Conservation (phyloP, 805 yeast genomes). For the Candida odintsovae region DNA sequence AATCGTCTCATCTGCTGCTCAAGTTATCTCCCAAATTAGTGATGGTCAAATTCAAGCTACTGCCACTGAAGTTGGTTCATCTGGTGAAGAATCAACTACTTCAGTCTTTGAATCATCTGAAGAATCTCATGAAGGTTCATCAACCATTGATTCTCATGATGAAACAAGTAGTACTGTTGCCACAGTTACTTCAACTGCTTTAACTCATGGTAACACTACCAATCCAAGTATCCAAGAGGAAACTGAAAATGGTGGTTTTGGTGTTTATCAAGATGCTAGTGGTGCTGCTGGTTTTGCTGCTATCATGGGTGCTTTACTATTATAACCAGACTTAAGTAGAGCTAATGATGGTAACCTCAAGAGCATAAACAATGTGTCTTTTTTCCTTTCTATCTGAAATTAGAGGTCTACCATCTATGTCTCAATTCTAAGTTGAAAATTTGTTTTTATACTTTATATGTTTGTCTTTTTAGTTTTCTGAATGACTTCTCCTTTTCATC, state of each 20-base stretch:
- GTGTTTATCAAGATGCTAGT: neutral
- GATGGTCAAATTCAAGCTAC: slow-evolving; percentile 17
- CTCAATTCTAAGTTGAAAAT: neutral
- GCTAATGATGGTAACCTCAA: too few species aligned
- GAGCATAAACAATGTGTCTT: too few species aligned
- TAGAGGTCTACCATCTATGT: neutral
- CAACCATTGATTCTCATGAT: slow-evolving; percentile 26
- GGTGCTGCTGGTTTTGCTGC: slow-evolving; percentile 5
- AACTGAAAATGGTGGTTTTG: slow-evolving; percentile 6
- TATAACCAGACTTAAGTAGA: slow-evolving; percentile 1
- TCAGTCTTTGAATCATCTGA: slow-evolving; percentile 23
- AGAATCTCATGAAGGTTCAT: slow-evolving; percentile 25
- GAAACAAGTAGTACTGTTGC: slow-evolving; percentile 18
- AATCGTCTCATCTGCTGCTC: slow-evolving; percentile 22
- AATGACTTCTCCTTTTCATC: neutral
- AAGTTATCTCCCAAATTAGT: slow-evolving; percentile 13
- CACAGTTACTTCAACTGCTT: slow-evolving; percentile 29
- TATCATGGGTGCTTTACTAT: slow-evolving; percentile 10
- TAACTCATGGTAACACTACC: slow-evolving; percentile 6
- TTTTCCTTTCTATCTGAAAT: too few species aligned
- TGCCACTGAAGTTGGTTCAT: neutral
- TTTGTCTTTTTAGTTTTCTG: too few species aligned
- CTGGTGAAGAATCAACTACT: slow-evolving; percentile 28
- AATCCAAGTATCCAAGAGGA: slow-evolving; percentile 33
- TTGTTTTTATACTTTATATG: too few species aligned